Evolutionary conservation across 805 yeast genomes (phyloP).

Genomic region (Saccharomyces paradoxus): DNA sequence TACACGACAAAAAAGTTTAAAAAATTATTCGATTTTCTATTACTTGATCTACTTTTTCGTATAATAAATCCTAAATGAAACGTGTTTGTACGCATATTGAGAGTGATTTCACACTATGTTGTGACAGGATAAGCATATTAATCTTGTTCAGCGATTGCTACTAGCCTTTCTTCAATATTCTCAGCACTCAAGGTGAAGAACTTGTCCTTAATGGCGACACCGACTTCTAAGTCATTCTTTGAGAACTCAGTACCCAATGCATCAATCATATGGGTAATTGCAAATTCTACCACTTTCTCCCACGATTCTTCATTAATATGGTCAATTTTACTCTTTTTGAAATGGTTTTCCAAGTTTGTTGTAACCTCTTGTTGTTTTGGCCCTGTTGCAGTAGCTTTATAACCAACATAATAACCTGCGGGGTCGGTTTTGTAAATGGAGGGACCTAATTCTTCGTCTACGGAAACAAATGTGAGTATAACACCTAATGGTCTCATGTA

Average conservation of each 20-base stretch:
- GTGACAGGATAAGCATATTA: conserved; percentile 27
- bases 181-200: conserved; percentile 71
- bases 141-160: conserved; percentile 94
- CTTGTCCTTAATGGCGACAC: conserved; percentile 67
- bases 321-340: conserved; percentile 48
- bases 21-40: neutral
- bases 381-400: conserved; percentile 89
- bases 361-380: conserved; percentile 96
- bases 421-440: conserved; percentile 90
- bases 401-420: conserved; percentile 89
- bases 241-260: conserved; percentile 89
- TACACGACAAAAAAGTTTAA: neutral
- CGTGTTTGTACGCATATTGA: neutral
- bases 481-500: conserved; percentile 98
- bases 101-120: neutral
- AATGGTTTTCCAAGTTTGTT: conserved; percentile 81
- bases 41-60: neutral
- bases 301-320: conserved; percentile 54
- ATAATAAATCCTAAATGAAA: neutral
- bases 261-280: conserved; percentile 76
- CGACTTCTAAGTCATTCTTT: conserved; percentile 87
- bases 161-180: conserved; percentile 89
- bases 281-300: conserved; percentile 83
- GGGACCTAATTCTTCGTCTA: conserved; percentile 88
- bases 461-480: conserved; percentile 76